Percentiles rank a stretch among this genome's conserved stretches.
Evolutionary conservation across 257 asterid species (phyloP).

Genomic region (Dorcoceras hygrometricum): DNA sequence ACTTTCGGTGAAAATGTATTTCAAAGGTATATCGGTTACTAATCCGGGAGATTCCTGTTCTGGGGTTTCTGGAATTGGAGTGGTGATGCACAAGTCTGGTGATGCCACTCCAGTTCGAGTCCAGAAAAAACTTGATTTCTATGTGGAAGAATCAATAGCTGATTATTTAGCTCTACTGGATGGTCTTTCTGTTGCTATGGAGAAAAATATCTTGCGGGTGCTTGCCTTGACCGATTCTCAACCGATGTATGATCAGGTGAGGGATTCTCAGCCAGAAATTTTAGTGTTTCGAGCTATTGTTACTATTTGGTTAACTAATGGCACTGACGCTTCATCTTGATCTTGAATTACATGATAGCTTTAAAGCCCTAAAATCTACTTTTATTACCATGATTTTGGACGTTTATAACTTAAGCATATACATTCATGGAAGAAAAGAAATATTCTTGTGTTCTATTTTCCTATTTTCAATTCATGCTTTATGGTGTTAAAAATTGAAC

Average conservation of each 20-base stretch:
- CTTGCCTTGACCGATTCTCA: slow-evolving; percentile 72
- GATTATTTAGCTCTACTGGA: slow-evolving; percentile 93
- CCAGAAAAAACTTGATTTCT: slow-evolving; percentile 90
- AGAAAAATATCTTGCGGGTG: slow-evolving; percentile 42
- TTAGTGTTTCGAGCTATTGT: slow-evolving; percentile 10
- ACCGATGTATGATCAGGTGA: slow-evolving; percentile 68
- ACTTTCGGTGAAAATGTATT: slow-evolving; percentile 40
- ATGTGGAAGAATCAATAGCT: slow-evolving; percentile 66
- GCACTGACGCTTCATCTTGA: slow-evolving; percentile 8
- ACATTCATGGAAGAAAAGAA: not conserved
- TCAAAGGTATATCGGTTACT: slow-evolving; percentile 41
- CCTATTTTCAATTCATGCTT: not conserved
- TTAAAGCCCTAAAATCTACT: not conserved
- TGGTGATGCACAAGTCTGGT: slow-evolving; percentile 56
- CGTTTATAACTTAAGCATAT: not conserved
- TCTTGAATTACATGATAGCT: not conserved
- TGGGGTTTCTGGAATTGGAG: slow-evolving; percentile 87
- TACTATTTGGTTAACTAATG: not conserved
- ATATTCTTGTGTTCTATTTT: not conserved
- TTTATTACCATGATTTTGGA: not conserved
- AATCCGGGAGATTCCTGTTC: slow-evolving; percentile 65
- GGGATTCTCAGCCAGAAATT: slow-evolving; percentile 16
- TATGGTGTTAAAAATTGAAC: slow-evolving; percentile 11
- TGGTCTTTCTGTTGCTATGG: slow-evolving; percentile 70
- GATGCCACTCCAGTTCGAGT: slow-evolving; percentile 48